Conservation (phyloP, 1,284 basidiomycete genomes). For the Vanrija sp. region DNA sequence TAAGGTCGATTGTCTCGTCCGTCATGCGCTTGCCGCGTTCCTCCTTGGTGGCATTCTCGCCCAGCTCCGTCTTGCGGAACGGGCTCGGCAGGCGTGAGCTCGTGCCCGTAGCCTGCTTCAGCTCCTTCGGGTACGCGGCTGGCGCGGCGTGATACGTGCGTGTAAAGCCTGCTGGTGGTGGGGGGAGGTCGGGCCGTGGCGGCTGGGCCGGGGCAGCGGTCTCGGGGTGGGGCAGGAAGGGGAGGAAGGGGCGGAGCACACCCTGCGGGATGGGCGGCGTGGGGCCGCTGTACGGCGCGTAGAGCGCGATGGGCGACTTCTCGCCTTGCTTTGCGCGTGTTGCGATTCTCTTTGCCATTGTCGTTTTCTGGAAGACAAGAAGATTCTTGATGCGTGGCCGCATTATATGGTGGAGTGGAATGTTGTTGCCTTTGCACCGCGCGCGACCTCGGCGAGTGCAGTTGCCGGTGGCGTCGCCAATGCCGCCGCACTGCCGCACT, state of each 20-base stretch:
- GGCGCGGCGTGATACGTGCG: slow-evolving; percentile 62
- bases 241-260: slow-evolving; percentile 1
- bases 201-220: slow-evolving; percentile 11
- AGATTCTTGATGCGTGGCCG: background rate
- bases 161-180: slow-evolving; percentile 46
- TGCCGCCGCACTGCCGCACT: no score
- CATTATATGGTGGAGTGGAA: background rate
- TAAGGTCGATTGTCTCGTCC: slow-evolving; percentile 11
- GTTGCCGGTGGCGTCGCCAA: no score
- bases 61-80: slow-evolving; percentile 10
- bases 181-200: slow-evolving; percentile 24
- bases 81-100: slow-evolving; percentile 18
- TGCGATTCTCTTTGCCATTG: background rate
- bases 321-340: no score
- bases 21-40: slow-evolving; percentile 35
- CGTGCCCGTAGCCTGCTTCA: slow-evolving; percentile 28
- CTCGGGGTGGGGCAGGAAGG: slow-evolving; percentile 1
- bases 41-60: slow-evolving; percentile 16
- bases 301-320: background rate
- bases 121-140: slow-evolving; percentile 5
- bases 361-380: background rate
- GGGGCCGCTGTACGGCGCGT: background rate
- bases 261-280: background rate
- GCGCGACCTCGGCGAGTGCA: background rate
- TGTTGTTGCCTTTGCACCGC: background rate